A percentile compares a stretch with the other conserved stretches of the same genome.
These are phyloP conservation scores for Verbascum thapsus DNA, from an alignment of 257 asterid species.

Conservation along the genomic window DNA sequence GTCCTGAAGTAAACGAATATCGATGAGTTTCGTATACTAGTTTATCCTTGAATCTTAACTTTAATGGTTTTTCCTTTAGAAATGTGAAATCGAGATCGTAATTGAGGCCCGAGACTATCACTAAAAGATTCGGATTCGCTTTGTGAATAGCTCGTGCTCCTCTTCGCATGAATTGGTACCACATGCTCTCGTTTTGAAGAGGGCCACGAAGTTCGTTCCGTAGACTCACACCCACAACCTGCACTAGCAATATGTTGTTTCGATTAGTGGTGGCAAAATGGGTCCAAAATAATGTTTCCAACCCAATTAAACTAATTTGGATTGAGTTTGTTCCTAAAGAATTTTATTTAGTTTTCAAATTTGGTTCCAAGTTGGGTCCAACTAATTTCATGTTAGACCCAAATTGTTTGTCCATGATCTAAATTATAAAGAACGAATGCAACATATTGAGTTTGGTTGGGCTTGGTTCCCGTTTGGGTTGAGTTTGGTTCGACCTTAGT, in stretches of 20 bases:
- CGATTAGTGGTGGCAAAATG: no score
- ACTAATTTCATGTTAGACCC: no score
- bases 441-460: no score
- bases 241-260: neutral
- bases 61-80: constrained; percentile 38
- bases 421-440: no score
- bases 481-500: no score
- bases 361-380: no score
- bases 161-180: constrained; percentile 43
- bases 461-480: no score
- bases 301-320: no score
- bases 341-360: no score
- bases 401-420: no score
- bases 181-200: constrained; percentile 35
- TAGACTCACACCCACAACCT: constrained; percentile 64
- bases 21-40: constrained; percentile 58
- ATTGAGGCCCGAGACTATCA: constrained; percentile 49
- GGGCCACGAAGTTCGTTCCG: constrained; percentile 74
- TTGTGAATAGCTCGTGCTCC: constrained; percentile 47
- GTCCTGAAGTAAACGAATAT: constrained; percentile 39
- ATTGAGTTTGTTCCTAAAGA: no score
- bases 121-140: constrained; percentile 46
- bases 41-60: constrained; percentile 33
- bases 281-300: no score
- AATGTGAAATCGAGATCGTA: constrained; percentile 45